These are phyloP conservation scores for Arthroderma sp. DNA, from an alignment of 2,329 filamentous ascomycete species.

Conservation along the genomic window DNA sequence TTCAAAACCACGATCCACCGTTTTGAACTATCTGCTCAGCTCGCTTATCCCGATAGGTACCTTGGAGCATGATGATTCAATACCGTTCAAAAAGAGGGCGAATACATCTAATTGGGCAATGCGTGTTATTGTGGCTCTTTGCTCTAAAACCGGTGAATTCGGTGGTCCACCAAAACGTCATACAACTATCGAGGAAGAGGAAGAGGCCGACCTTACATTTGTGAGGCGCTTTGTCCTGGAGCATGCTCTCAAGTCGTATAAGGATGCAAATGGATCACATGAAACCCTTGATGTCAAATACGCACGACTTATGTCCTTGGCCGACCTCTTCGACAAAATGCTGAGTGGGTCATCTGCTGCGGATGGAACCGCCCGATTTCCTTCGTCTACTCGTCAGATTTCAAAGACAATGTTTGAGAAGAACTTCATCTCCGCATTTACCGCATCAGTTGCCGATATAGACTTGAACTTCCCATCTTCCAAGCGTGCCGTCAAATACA, in stretches of 20 bases:
- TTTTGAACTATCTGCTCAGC: slow-evolving; percentile 86
- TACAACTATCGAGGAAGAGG: slow-evolving; percentile 27
- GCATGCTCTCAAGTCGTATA: slow-evolving; percentile 82
- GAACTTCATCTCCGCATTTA: slow-evolving; percentile 79
- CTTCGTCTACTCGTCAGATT: slow-evolving; percentile 63
- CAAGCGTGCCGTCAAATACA: slow-evolving; percentile 91
- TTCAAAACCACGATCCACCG: slow-evolving; percentile 82
- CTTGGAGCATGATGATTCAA: slow-evolving; percentile 58
- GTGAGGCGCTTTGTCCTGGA: slow-evolving; percentile 92
- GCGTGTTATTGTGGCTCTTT: slow-evolving; percentile 71
- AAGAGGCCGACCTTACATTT: slow-evolving; percentile 53
- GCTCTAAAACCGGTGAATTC: slow-evolving; percentile 74
- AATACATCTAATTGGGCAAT: slow-evolving; percentile 79
- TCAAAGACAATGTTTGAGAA: slow-evolving; percentile 97
- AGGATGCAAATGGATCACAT: slow-evolving; percentile 64
- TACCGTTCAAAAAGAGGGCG: slow-evolving; percentile 68
- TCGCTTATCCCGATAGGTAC: slow-evolving; percentile 56
- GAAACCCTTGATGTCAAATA: slow-evolving; percentile 80
- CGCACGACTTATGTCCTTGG: slow-evolving; percentile 70
- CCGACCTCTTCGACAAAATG: slow-evolving; percentile 87
- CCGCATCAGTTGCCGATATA: slow-evolving; percentile 83
- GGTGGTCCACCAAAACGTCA: slow-evolving; percentile 42
- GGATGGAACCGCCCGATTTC: slow-evolving; percentile 33
- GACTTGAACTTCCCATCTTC: slow-evolving; percentile 89
- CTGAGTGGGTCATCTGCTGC: slow-evolving; percentile 65